Percentiles rank a stretch among this genome's conserved stretches.
Evolutionary conservation across 352 stramenopile genomes (phyloP).

Genomic region (Globisporangium paroecandrum): DNA sequence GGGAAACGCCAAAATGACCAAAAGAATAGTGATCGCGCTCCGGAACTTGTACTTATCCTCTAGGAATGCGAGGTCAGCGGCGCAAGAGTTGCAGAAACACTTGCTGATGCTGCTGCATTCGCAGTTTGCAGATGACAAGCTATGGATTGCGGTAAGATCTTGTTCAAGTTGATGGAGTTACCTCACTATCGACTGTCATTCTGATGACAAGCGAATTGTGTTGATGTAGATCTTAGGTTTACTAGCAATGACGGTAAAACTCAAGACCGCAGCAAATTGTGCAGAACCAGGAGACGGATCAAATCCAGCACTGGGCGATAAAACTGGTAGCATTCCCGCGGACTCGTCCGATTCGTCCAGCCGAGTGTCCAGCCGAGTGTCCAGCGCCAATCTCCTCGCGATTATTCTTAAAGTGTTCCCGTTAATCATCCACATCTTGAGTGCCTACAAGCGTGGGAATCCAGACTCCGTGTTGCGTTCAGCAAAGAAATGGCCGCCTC

Average conservation of each 20-base stretch:
- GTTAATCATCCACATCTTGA: neutral
- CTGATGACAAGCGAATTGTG: neutral
- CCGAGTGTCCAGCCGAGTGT: neutral
- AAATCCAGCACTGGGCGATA: neutral
- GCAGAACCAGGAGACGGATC: neutral
- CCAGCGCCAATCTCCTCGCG: neutral
- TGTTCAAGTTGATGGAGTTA: neutral
- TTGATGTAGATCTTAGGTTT: slow-evolving; percentile 1
- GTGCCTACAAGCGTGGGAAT: neutral
- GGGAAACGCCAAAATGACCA: neutral
- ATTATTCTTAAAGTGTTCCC: neutral
- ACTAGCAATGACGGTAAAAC: neutral
- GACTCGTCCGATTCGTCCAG: neutral
- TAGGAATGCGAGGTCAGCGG: neutral
- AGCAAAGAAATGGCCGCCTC: slow-evolving; percentile 3
- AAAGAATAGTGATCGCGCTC: neutral
- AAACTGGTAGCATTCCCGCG: neutral
- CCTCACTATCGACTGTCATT: neutral
- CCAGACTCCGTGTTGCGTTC: neutral
- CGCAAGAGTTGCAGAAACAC: slow-evolving; percentile 1
- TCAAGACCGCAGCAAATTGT: neutral
- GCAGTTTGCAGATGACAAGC: slow-evolving; percentile 14
- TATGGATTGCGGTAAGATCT: slow-evolving; percentile 20
- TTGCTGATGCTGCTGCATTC: slow-evolving; percentile 16
- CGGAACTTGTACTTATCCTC: neutral